Conservation (phyloP, 2,329 filamentous ascomycete genomes). For the Lachnellula cervina region DNA sequence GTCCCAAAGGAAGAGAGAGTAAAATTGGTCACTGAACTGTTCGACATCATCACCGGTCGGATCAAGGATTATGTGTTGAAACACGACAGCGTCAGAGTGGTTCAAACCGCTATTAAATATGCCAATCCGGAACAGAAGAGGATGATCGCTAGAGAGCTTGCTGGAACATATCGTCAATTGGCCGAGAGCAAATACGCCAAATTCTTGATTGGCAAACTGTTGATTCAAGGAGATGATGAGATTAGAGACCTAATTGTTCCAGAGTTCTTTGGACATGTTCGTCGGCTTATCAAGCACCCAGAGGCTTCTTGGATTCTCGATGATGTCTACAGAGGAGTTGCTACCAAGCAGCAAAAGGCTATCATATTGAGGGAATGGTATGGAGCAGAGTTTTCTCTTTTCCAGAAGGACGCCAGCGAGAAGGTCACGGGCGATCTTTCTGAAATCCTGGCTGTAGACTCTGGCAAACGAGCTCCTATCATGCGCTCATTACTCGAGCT, state of each 20-base stretch:
- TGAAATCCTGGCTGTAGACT: constrained; percentile 67
- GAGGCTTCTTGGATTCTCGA: constrained; percentile 98
- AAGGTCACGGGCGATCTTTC: constrained; percentile 57
- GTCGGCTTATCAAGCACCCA: constrained; percentile 89
- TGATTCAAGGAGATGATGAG: constrained; percentile 85
- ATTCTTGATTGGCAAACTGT: constrained; percentile 91
- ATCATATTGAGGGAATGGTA: constrained; percentile 91
- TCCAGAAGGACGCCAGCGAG: constrained; percentile 56
- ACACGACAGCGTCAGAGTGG: constrained; percentile 93
- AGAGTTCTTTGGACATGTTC: constrained; percentile 92
- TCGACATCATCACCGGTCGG: constrained; percentile 82
- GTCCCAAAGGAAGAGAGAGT: constrained; percentile 86
- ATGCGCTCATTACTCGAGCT: constrained; percentile 80
- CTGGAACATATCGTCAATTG: constrained; percentile 76
- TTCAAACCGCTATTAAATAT: constrained; percentile 97
- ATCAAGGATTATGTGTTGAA: constrained; percentile 97
- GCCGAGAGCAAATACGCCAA: constrained; percentile 97
- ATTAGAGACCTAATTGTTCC: constrained; percentile 85
- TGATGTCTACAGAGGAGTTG: constrained; percentile 87
- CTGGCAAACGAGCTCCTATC: constrained; percentile 82
- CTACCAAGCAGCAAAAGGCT: constrained; percentile 80
- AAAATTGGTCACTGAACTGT: constrained; percentile 82
- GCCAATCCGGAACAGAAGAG: constrained; percentile 78
- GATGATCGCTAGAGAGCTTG: constrained; percentile 80
- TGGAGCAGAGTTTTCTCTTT: constrained; percentile 84